These are phyloP conservation scores for Tubosaeta brunneosetosa DNA, from an alignment of 768 basidiomycete species.

Conservation along the genomic window DNA sequence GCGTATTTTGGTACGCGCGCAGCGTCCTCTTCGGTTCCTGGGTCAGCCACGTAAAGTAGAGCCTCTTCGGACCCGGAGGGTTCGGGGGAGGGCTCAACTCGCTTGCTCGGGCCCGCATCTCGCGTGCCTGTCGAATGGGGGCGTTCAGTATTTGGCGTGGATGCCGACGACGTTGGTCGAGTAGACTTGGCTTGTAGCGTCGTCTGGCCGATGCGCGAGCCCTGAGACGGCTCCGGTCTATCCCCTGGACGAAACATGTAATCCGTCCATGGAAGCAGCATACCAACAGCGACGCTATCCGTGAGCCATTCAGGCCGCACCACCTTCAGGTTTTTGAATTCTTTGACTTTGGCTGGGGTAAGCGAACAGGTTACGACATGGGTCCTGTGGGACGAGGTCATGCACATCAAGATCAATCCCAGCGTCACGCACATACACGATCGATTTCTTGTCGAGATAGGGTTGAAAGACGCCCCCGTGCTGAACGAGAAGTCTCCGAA, in stretches of 20 bases:
- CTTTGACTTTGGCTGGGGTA: conserved; percentile 83
- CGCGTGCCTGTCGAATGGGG: neutral
- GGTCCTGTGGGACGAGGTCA: conserved; percentile 45
- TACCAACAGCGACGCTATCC: conserved; percentile 64
- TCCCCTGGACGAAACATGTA: conserved; percentile 56
- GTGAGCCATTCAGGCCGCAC: conserved; percentile 86
- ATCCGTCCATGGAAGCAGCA: conserved; percentile 74
- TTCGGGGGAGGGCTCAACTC: neutral
- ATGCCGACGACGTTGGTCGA: conserved; percentile 4
- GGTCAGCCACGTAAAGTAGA: conserved; percentile 39
- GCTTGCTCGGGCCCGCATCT: conserved; percentile 1
- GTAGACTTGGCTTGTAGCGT: conserved; percentile 10
- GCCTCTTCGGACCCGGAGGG: conserved; percentile 5
- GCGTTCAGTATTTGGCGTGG: neutral
- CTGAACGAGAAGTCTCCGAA: conserved; percentile 72
- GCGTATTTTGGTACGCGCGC: conserved; percentile 62
- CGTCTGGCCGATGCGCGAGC: conserved; percentile 25
- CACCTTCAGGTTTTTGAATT: conserved; percentile 89
- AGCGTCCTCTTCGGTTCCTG: conserved; percentile 38
- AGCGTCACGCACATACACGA: conserved; percentile 49
- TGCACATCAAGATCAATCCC: neutral
- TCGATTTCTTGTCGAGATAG: conserved; percentile 73
- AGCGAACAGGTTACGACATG: conserved; percentile 90
- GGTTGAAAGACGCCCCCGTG: conserved; percentile 83
- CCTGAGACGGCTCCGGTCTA: conserved; percentile 48